Base-by-base conservation (phyloP, 306 rosid species). In the Ammopiptanthus mongolicus region DNA sequence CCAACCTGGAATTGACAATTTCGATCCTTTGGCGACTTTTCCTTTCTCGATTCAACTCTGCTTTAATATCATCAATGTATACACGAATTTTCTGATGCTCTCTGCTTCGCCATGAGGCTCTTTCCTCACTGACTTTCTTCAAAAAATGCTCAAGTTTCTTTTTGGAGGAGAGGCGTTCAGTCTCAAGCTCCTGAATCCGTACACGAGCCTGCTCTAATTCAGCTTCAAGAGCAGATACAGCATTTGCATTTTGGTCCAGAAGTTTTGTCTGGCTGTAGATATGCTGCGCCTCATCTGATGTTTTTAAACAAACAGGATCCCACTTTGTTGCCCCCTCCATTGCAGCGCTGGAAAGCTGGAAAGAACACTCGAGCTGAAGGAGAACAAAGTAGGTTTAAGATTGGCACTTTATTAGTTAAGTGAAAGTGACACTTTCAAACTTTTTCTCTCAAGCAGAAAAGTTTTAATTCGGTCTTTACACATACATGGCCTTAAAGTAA, bases 321-420 rank as follows among this genome's bases (percentile, higher is more conserved):
- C 98, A 94, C 84, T 94, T 94, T 28, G 98, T 94, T 65, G 72
- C 88, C 55, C 96, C 97, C 76, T 94, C 97, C 97, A 90, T 90
- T 74, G 87, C 95, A 59, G 83, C 66, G 69, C 87, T 87, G 52
- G 92, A 70, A 76, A 87, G 75, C 79, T 86, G 89, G 76, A 87
- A 84, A 46, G 88, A 82, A 64, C 86, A 87, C 65, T 84, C 82
- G 42, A 82, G 82, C 91, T 87, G 83, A 74, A 48, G 36, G 80
- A 62, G 25, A 66, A 71, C 19, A 62, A 9, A 71, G 47, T 13
- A 61, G 59, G 48, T 21, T 47, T 31, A 21, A 31, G 46, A 71
- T 73, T 50, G 65, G 64, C 69, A 71, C 22, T 57, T 29, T 31
- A 63, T 39, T 11, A 14, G 36, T 53, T 17, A 46, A 41, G 37